Percentiles rank a stretch among this genome's conserved stretches.
These are phyloP conservation scores for Mucor piriformis DNA, from an alignment of 371 early-diverging fungal genomes.

Conservation along the genomic window DNA sequence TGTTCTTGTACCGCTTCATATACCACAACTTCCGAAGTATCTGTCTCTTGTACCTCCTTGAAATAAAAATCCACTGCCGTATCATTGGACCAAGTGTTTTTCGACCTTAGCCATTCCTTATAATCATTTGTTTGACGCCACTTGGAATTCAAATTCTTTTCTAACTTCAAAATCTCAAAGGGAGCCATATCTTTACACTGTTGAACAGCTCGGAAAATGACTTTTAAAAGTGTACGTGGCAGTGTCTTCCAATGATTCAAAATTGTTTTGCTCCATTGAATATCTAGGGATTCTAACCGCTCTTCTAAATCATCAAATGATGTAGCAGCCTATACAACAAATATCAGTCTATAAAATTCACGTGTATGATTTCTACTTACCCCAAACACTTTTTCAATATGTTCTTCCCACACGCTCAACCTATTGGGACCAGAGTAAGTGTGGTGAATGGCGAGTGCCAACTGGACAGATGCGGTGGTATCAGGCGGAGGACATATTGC, in stretches of 20 bases:
- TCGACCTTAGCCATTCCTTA: conserved; percentile 24
- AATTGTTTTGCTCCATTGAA: conserved; percentile 37
- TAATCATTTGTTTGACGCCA: conserved; percentile 48
- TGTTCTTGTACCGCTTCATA: conserved; percentile 27
- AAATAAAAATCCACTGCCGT: conserved; percentile 23
- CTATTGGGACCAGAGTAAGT: conserved; percentile 62
- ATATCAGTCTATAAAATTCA: neutral
- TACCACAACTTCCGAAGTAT: conserved; percentile 7
- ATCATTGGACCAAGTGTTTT: conserved; percentile 7
- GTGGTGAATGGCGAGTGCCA: conserved; percentile 47
- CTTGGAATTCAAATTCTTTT: conserved; percentile 32
- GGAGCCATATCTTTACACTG: conserved; percentile 8
- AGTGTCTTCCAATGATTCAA: conserved; percentile 34
- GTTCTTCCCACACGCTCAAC: conserved; percentile 54
- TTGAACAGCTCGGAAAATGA: conserved; percentile 33
- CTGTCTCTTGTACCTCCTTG: neutral
- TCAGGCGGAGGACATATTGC: conserved; percentile 52
- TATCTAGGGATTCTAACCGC: conserved; percentile 19
- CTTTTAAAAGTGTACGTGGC: conserved; percentile 36
- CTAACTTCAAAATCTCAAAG: conserved; percentile 27
- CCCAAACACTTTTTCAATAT: conserved; percentile 54
- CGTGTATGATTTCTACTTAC: conserved; percentile 28
- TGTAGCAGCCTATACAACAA: conserved; percentile 20
- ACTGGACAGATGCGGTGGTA: conserved; percentile 46
- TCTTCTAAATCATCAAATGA: conserved; percentile 28